Evolutionary conservation across 108 stramenopile genomes (phyloP).

Genomic region (Skeletonema grethae): DNA sequence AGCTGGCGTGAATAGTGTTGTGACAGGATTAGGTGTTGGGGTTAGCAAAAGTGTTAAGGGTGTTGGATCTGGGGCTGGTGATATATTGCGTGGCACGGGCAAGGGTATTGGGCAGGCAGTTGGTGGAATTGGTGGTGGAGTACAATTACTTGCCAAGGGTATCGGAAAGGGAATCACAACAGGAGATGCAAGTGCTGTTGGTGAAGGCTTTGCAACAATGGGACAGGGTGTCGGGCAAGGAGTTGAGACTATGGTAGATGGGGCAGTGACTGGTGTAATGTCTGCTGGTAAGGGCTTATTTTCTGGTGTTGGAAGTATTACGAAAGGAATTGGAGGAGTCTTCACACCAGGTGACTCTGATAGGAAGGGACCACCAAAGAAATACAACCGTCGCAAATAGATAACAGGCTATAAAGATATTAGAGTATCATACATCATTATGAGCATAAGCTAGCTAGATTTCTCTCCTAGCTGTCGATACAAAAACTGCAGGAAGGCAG

Average conservation of each 20-base stretch:
- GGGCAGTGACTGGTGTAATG: slow-evolving; percentile 79
- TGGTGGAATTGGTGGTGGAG: slow-evolving; percentile 84
- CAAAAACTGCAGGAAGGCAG: too few relatives aligned
- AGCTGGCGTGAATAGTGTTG: slow-evolving; percentile 82
- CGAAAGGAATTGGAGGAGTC: slow-evolving; percentile 74
- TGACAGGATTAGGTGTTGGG: slow-evolving; percentile 86
- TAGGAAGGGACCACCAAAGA: not conserved
- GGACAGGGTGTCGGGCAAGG: slow-evolving; percentile 81
- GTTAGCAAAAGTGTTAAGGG: slow-evolving; percentile 79
- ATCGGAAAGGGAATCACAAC: slow-evolving; percentile 76
- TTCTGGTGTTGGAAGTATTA: slow-evolving; percentile 72
- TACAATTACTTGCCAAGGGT: slow-evolving; percentile 72
- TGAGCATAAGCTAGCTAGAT: too few relatives aligned
- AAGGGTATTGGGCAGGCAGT: slow-evolving; percentile 84
- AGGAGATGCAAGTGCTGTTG: slow-evolving; percentile 78
- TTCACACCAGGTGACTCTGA: slow-evolving; percentile 29
- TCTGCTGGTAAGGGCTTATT: slow-evolving; percentile 79
- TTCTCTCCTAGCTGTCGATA: too few relatives aligned
- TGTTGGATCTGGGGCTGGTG: slow-evolving; percentile 80
- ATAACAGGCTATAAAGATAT: not conserved
- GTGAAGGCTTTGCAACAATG: slow-evolving; percentile 67
- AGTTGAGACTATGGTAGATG: slow-evolving; percentile 71
- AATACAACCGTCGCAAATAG: not conserved
- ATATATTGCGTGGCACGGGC: slow-evolving; percentile 78
- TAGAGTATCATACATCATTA: too few relatives aligned